These are phyloP conservation scores for Colletotrichum tanaceti DNA, from an alignment of 2,329 filamentous ascomycete species.

Conservation along the genomic window DNA sequence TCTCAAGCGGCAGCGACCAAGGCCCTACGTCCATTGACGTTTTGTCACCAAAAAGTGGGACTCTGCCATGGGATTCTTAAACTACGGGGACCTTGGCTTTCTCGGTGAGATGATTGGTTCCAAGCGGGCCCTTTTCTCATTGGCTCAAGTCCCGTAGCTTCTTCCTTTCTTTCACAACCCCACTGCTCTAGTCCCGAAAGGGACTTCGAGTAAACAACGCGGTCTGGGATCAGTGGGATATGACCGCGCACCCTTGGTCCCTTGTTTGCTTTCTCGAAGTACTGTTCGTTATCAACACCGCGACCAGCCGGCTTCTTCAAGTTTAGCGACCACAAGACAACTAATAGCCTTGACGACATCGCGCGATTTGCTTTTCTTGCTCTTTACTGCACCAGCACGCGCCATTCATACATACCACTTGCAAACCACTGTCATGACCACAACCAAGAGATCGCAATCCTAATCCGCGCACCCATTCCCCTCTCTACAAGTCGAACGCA, in stretches of 20 bases:
- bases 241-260: slow-evolving; percentile 34
- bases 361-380: slow-evolving; percentile 20
- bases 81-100: slow-evolving; percentile 1
- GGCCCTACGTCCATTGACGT: slow-evolving; percentile 18
- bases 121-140: neutral
- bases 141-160: slow-evolving; percentile 9
- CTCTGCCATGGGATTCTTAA: slow-evolving; percentile 1
- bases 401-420: slow-evolving; percentile 1
- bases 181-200: slow-evolving; percentile 49
- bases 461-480: slow-evolving; percentile 23
- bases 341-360: slow-evolving; percentile 11
- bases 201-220: slow-evolving; percentile 57
- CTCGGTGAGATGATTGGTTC: neutral
- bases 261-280: slow-evolving; percentile 27
- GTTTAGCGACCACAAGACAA: slow-evolving; percentile 22
- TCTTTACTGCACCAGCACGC: slow-evolving; percentile 15
- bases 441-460: slow-evolving; percentile 25
- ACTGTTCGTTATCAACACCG: slow-evolving; percentile 34
- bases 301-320: slow-evolving; percentile 25
- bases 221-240: slow-evolving; percentile 28
- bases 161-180: slow-evolving; percentile 13
- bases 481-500: slow-evolving; percentile 33
- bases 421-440: slow-evolving; percentile 28
- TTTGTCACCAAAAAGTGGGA: slow-evolving; percentile 26
- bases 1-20: slow-evolving; percentile 30